Conservation (phyloP, 2,329 filamentous ascomycete genomes). For the Fusarium decemcellulare region DNA sequence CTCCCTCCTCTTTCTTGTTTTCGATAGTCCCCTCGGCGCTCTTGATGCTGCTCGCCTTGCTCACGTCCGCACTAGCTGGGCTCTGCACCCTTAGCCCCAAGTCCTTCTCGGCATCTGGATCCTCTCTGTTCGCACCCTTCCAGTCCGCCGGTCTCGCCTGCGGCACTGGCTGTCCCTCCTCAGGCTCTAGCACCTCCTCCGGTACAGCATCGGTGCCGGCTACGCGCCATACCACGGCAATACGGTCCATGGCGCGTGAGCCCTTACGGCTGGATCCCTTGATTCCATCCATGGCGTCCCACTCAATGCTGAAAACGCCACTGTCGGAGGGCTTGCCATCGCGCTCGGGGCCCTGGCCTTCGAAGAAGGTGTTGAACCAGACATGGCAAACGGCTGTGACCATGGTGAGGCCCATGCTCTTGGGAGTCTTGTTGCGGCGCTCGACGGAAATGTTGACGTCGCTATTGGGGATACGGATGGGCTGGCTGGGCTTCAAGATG, state of each 20-base stretch:
- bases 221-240: slow-evolving; percentile 87
- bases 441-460: slow-evolving; percentile 95
- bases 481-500: slow-evolving; percentile 80
- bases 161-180: slow-evolving; percentile 75
- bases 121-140: slow-evolving; percentile 70
- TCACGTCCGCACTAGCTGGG: slow-evolving; percentile 76
- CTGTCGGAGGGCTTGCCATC: slow-evolving; percentile 75
- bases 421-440: slow-evolving; percentile 83
- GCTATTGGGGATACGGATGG: slow-evolving; percentile 81
- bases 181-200: slow-evolving; percentile 71
- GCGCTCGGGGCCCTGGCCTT: slow-evolving; percentile 82
- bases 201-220: slow-evolving; percentile 46
- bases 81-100: slow-evolving; percentile 78
- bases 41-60: slow-evolving; percentile 79
- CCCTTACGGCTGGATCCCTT: slow-evolving; percentile 91
- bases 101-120: slow-evolving; percentile 66
- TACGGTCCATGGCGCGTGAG: slow-evolving; percentile 82
- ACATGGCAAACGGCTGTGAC: slow-evolving; percentile 94
- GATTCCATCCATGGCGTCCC: slow-evolving; percentile 89
- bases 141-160: slow-evolving; percentile 82
- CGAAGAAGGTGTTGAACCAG: slow-evolving; percentile 97
- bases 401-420: slow-evolving; percentile 86
- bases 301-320: slow-evolving; percentile 72
- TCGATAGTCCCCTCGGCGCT: slow-evolving; percentile 47
- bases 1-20: slow-evolving; percentile 28